These are phyloP conservation scores for Termitomyces sp. DNA, from an alignment of 768 basidiomycete genomes.

Conservation along the genomic window DNA sequence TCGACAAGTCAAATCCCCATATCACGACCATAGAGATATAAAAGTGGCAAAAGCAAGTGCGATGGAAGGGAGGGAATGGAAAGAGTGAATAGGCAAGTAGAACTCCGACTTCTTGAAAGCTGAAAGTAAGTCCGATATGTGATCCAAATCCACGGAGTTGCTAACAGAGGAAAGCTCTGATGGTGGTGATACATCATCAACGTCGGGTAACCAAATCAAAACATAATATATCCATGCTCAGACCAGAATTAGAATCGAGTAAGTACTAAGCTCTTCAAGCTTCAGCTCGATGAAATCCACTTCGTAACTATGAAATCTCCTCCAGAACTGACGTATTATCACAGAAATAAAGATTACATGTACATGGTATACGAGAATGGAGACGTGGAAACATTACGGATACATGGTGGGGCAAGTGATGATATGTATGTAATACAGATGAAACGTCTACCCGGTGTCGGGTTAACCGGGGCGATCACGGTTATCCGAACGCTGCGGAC, in stretches of 20 bases:
- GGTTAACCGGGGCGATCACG: background rate
- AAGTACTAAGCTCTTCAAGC: background rate
- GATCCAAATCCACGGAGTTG: background rate
- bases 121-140: background rate
- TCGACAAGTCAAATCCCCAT: background rate
- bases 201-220: background rate
- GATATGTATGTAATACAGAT: background rate
- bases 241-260: background rate
- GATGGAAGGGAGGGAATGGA: background rate
- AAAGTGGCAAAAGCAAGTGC: background rate
- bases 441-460: background rate
- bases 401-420: background rate
- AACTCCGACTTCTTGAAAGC: background rate
- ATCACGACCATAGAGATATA: background rate
- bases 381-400: background rate
- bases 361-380: background rate
- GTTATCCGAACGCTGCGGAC: background rate
- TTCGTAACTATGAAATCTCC: background rate
- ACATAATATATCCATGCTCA: background rate
- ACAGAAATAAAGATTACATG: background rate
- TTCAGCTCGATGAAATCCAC: background rate
- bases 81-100: too few species aligned
- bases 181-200: background rate
- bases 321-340: background rate
- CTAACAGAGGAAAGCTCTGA: background rate